Conservation (phyloP, 2,329 filamentous ascomycete genomes). For the Clarireedia monteithiana region DNA sequence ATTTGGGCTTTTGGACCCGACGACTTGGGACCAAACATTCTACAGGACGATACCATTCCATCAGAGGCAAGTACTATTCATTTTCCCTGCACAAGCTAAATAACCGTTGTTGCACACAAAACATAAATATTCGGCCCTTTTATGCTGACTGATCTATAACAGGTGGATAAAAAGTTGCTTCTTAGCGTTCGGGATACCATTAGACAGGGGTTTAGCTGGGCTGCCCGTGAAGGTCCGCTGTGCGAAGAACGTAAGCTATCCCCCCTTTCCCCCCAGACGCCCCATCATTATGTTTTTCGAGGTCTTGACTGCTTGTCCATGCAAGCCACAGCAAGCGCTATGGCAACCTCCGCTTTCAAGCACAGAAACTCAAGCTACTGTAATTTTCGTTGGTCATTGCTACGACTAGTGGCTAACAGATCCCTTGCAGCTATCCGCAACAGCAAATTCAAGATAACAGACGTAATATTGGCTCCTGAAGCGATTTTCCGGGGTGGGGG, state of each 20-base stretch:
- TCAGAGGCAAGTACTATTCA: slow-evolving; percentile 54
- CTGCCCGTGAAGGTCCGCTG: slow-evolving; percentile 85
- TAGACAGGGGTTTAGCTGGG: slow-evolving; percentile 95
- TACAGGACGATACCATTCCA: slow-evolving; percentile 93
- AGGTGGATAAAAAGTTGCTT: slow-evolving; percentile 87
- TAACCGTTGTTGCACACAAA: not conserved
- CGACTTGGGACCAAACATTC: slow-evolving; percentile 86
- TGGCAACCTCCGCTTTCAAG: slow-evolving; percentile 1
- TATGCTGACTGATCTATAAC: slow-evolving; percentile 21
- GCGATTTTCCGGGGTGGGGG: slow-evolving; percentile 93
- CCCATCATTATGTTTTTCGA: not conserved
- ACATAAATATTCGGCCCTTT: slow-evolving; percentile 19
- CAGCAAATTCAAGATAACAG: slow-evolving; percentile 93
- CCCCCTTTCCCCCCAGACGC: not conserved
- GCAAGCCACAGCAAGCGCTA: not conserved
- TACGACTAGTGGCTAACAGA: slow-evolving; percentile 22
- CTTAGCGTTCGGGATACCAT: slow-evolving; percentile 85
- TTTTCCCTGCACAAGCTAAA: slow-evolving; percentile 1
- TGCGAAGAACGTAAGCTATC: slow-evolving; percentile 85
- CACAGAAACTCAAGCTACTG: not conserved
- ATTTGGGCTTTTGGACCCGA: slow-evolving; percentile 99
- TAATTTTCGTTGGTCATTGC: slow-evolving; percentile 16
- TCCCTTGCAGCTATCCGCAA: slow-evolving; percentile 74
- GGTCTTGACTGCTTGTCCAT: not conserved
- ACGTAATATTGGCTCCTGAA: slow-evolving; percentile 77